Base-by-base conservation (phyloP, 768 basidiomycete species). In the Trametes coccinea region DNA sequence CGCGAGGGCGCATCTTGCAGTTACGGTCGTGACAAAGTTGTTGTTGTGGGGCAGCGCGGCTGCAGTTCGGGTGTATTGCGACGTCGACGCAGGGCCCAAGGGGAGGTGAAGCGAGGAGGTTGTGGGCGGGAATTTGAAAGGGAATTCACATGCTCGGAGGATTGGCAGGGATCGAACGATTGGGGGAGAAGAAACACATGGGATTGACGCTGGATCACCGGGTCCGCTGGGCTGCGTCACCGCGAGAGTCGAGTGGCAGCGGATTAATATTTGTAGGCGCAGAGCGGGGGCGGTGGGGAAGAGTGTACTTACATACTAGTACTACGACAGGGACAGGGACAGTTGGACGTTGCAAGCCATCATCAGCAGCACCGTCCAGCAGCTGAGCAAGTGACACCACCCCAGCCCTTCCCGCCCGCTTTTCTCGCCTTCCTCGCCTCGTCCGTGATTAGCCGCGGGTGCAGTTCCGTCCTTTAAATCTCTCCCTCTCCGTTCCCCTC, bases 391-490 rank as follows among this genome's bases (percentile, higher is more conserved):
- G 43, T 45, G 43, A 54, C 53, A 33, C 53, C 53, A 45, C 30
- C 27, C 47, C 47, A 30, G 44, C 16, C 44, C 52, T 10, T 10
- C 30, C 49, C n/a, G 34, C 34, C 6, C 34, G 6, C 34, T 11
- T 6, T 11, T 37, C 6, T 37, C 50, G 34, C 6, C 54, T 6
- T 33, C 45, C 8, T 27, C n/a, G n/a, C 44, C 2, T 27, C 16
- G 31, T n/a, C 8, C 46, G 54, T 46, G 54, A 34, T 57, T 49
- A 37, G 16, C 22, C 56, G 40, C 56, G 56, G 56, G 56, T 51
- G 56, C 56, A 58, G 49, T 58, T 27, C 30, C 11, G n/a, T 13
- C 49, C 29, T 51, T 50, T 58, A 58, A 51, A 37, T 58, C 11
- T 34, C 56, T 37, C 3, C 39, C 5, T 14, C n/a, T 27, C 45